Percentiles rank a stretch among this genome's conserved stretches.
Conservation (phyloP, 352 stramenopile species). For the Pelagophyceae sp. region DNA sequence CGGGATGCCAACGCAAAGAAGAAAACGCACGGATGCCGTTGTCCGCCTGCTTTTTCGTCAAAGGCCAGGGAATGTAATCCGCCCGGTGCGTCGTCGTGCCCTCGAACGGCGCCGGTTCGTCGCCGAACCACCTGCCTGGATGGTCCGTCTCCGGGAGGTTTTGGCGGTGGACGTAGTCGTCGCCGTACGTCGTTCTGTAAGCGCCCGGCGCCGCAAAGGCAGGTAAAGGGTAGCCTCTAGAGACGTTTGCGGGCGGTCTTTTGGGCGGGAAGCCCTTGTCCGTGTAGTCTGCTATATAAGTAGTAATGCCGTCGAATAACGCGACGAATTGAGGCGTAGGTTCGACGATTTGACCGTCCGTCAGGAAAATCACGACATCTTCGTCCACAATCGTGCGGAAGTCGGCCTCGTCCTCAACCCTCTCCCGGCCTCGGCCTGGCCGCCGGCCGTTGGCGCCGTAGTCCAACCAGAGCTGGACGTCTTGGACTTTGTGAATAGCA, state of each 20-base stretch:
- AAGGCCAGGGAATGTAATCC: not conserved
- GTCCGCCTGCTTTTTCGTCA: too few species aligned
- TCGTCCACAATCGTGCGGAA: not conserved
- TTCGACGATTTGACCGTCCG: not conserved
- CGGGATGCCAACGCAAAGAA: too few species aligned
- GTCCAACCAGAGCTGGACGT: not conserved
- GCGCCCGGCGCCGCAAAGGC: not conserved
- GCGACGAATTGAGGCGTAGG: not conserved
- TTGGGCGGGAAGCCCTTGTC: not conserved
- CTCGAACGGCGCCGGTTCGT: not conserved
- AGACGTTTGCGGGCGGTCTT: not conserved
- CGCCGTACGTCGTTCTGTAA: not conserved
- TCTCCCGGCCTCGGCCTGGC: not conserved
- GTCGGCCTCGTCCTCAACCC: not conserved
- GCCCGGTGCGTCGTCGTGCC: not conserved
- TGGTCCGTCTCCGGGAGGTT: not conserved
- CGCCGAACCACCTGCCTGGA: not conserved
- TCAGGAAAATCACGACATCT: not conserved
- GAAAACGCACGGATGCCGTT: too few species aligned
- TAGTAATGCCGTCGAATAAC: not conserved
- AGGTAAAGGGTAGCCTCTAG: not conserved
- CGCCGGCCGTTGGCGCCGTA: not conserved
- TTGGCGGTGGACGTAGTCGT: not conserved
- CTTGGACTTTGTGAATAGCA: not conserved
- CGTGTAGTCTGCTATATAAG: not conserved